Evolutionary conservation across 2,329 filamentous ascomycete species (phyloP).

Genomic region (Penicillium concentricum): DNA sequence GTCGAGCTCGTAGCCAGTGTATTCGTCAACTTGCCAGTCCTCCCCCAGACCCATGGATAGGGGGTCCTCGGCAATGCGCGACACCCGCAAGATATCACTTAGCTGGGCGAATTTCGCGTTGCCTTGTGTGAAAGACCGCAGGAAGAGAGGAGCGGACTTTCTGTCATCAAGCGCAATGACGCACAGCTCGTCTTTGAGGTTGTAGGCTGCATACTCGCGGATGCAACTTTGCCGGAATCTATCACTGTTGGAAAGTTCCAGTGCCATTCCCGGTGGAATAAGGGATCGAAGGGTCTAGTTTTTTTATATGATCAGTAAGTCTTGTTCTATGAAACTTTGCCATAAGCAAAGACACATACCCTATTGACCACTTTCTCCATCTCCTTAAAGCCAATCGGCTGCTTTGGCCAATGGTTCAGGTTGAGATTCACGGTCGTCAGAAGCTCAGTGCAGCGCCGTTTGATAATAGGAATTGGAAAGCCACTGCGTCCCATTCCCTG

Average conservation of each 20-base stretch:
- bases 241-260: background rate
- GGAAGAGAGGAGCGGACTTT: background rate
- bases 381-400: slow-evolving; percentile 1
- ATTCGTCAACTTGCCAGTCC: slow-evolving; percentile 1
- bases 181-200: slow-evolving; percentile 11
- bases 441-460: slow-evolving; percentile 12
- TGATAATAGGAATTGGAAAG: background rate
- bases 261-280: background rate
- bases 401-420: slow-evolving; percentile 7
- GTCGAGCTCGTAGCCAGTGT: slow-evolving; percentile 2
- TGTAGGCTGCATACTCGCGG: slow-evolving; percentile 8
- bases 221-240: slow-evolving; percentile 7
- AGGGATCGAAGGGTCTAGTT: background rate
- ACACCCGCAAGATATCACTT: background rate
- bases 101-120: slow-evolving; percentile 3
- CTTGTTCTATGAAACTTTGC: background rate
- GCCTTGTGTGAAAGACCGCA: background rate
- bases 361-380: background rate
- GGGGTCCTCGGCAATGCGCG: background rate
- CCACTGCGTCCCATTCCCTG: background rate
- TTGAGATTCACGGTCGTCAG: slow-evolving; percentile 12
- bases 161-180: slow-evolving; percentile 15
- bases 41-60: background rate
- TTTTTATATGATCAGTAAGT: background rate
- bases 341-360: background rate